Percentiles rank a stretch among this genome's conserved stretches.
Evolutionary conservation across 352 stramenopile genomes (phyloP).

Genomic region (Phytophthora citricola): DNA sequence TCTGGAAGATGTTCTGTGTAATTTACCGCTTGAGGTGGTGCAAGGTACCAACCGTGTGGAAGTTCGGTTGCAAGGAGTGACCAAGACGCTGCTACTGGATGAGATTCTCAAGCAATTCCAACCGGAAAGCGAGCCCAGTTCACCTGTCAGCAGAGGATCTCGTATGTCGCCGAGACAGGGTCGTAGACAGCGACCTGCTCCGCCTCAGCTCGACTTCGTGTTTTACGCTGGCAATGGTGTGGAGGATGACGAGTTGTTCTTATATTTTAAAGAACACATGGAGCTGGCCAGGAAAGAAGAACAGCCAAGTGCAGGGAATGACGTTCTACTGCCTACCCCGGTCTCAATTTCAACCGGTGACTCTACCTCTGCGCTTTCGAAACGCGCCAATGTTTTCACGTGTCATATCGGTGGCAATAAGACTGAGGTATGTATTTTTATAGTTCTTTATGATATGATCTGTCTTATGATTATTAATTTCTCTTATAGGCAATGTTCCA

Average conservation of each 20-base stretch:
- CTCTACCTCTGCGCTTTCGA: slow-evolving; percentile 44
- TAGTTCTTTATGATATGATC: background rate
- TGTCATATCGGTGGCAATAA: slow-evolving; percentile 80
- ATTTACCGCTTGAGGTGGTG: slow-evolving; percentile 81
- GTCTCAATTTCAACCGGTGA: slow-evolving; percentile 13
- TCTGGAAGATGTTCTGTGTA: slow-evolving; percentile 86
- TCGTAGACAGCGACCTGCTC: slow-evolving; percentile 7
- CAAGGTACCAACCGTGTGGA: slow-evolving; percentile 84
- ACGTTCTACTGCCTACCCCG: slow-evolving; percentile 20
- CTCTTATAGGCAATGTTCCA: slow-evolving; percentile 71
- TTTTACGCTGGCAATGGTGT: slow-evolving; percentile 87
- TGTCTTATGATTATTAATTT: slow-evolving; percentile 1
- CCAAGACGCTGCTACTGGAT: slow-evolving; percentile 70
- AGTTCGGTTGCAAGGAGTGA: slow-evolving; percentile 70
- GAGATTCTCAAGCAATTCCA: slow-evolving; percentile 61
- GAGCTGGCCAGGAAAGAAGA: slow-evolving; percentile 43
- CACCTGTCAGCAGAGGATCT: slow-evolving; percentile 15
- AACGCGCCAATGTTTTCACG: slow-evolving; percentile 66
- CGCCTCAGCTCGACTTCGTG: slow-evolving; percentile 80
- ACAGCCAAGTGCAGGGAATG: slow-evolving; percentile 2
- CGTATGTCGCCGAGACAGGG: slow-evolving; percentile 18
- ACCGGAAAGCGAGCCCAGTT: slow-evolving; percentile 26
- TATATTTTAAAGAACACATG: slow-evolving; percentile 80
- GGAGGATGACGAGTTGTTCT: slow-evolving; percentile 89
- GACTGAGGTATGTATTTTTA: slow-evolving; percentile 53